Base-by-base conservation (phyloP, 179 eudicot species). In the Pouteria campechiana region DNA sequence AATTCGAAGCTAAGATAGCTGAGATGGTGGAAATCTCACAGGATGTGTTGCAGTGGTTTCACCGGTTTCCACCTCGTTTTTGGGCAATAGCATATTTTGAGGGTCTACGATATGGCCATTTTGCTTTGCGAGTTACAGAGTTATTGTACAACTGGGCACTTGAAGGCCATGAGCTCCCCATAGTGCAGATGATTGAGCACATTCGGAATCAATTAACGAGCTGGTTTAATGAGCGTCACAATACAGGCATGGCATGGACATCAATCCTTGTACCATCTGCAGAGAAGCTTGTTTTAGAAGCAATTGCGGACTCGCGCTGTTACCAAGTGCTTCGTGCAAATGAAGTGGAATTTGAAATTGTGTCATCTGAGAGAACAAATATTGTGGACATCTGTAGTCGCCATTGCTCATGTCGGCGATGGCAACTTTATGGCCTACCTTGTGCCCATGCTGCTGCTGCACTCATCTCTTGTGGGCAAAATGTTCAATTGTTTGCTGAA, bases 371-470 rank as follows among this genome's bases (percentile, higher is more conserved):
- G 59, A 63, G 93, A 21, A 78, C 95, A 16, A 68, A 71, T 28
- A 78, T 84, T 46, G 97, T 89, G 15, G 97, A 89, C 44, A 89
- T 89, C 29, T 40, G 83, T 34, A 78, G 67, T 14, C 71, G 97
- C 14, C 67, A 63, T n/a, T 89, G 97, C 47, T 67, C 83, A 0
- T 89, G 97, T 48, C 46, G 85, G 25, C 78, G 88, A 1, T 89
- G 97, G 95, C 95, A 89, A 50, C 57, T 81, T 33, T 85, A 73
- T 37, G 97, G 97, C 17, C 64, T 89, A n/a, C 97, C 97, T 1
- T 89, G 97, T 61, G 95, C 97, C 27, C 97, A 89, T 59, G 97
- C 88, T 10, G 93, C 83, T 32, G 93, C 97, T 16, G 97, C 97
- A 17, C 70, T 89, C 12, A 67, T 84, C 44, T 89, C 93, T 2